Conservation (phyloP, 768 basidiomycete genomes). For the Trametes sanguinea region DNA sequence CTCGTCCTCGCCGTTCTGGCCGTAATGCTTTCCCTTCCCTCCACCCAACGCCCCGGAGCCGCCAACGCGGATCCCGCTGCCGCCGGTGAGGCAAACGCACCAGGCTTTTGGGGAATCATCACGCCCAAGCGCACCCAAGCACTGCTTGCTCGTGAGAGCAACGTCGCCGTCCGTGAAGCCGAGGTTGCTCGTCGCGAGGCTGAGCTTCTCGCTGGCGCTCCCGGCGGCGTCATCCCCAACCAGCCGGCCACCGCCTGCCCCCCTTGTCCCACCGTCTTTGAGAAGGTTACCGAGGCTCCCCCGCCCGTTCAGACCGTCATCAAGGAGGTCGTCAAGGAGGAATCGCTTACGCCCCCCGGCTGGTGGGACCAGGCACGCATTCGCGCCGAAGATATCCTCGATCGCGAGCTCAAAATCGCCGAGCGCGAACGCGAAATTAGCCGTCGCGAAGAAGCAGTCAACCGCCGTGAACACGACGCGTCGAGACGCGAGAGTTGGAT, state of each 20-base stretch:
- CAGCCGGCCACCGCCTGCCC: slow-evolving; percentile 59
- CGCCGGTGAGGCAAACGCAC: slow-evolving; percentile 40
- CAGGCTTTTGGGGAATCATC: slow-evolving; percentile 70
- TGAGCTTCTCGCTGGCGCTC: slow-evolving; percentile 78
- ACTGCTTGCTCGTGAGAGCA: slow-evolving; percentile 75
- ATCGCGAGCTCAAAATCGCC: slow-evolving; percentile 82
- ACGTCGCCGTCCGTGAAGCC: slow-evolving; percentile 80
- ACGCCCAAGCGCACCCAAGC: slow-evolving; percentile 83
- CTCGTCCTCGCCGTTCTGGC: slow-evolving; percentile 87
- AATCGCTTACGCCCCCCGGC: slow-evolving; percentile 75
- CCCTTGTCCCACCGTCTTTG: slow-evolving; percentile 53
- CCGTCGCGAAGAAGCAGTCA: slow-evolving; percentile 81
- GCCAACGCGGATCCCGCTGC: slow-evolving; percentile 7
- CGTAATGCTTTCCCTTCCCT: slow-evolving; percentile 85
- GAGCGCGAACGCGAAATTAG: slow-evolving; percentile 87
- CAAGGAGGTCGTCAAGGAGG: slow-evolving; percentile 85
- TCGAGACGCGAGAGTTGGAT: slow-evolving; percentile 88
- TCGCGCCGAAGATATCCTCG: slow-evolving; percentile 79
- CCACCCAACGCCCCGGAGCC: slow-evolving; percentile 38
- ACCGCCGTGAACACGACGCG: slow-evolving; percentile 84
- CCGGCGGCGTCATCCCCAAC: slow-evolving; percentile 69
- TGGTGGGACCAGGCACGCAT: slow-evolving; percentile 70
- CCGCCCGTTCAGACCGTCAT: slow-evolving; percentile 76
- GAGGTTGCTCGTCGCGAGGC: slow-evolving; percentile 90
- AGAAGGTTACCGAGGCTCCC: slow-evolving; percentile 54